Evolutionary conservation across 176 grass and related monocot species (phyloP).

Genomic region (Eleusine indica): DNA sequence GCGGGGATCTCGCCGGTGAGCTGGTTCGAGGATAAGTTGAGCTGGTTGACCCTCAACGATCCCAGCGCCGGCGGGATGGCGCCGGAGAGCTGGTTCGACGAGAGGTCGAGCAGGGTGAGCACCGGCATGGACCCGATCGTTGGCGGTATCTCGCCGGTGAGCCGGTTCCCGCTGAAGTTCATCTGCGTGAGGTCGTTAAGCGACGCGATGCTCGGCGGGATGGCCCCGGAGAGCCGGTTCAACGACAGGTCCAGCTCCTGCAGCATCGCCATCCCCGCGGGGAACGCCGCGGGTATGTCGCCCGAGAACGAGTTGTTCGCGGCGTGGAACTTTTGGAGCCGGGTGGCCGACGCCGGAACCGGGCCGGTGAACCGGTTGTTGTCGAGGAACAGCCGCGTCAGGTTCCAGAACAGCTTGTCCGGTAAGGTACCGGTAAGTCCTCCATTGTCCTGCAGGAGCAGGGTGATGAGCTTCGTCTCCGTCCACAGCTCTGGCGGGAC

Average conservation of each 20-base stretch:
- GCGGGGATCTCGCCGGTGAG: conserved; percentile 70
- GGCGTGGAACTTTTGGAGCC: conserved; percentile 51
- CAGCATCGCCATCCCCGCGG: conserved; percentile 49
- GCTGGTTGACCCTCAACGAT: conserved; percentile 44
- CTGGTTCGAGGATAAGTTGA: conserved; percentile 74
- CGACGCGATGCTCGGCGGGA: conserved; percentile 45
- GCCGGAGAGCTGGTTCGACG: conserved; percentile 72
- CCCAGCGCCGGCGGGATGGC: conserved; percentile 53
- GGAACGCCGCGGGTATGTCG: conserved; percentile 42
- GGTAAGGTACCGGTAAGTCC: conserved; percentile 61
- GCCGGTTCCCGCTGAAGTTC: conserved; percentile 62
- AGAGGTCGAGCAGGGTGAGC: conserved; percentile 81
- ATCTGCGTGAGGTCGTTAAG: conserved; percentile 43
- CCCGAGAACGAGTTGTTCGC: conserved; percentile 69
- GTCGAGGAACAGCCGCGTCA: conserved; percentile 48
- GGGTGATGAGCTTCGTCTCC: conserved; percentile 50
- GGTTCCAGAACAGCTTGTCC: conserved; percentile 58
- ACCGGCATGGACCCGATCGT: conserved; percentile 56
- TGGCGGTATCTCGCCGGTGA: conserved; percentile 64
- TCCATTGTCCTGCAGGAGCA: conserved; percentile 54
- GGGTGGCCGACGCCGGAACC: conserved; percentile 33
- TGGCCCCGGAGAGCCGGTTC: conserved; percentile 58
- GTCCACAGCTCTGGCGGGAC: conserved; percentile 63
- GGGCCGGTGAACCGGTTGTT: conserved; percentile 64
- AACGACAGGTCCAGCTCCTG: conserved; percentile 50